These are phyloP conservation scores for Podila horticola DNA, from an alignment of 192 early-diverging fungal species.

Conservation along the genomic window DNA sequence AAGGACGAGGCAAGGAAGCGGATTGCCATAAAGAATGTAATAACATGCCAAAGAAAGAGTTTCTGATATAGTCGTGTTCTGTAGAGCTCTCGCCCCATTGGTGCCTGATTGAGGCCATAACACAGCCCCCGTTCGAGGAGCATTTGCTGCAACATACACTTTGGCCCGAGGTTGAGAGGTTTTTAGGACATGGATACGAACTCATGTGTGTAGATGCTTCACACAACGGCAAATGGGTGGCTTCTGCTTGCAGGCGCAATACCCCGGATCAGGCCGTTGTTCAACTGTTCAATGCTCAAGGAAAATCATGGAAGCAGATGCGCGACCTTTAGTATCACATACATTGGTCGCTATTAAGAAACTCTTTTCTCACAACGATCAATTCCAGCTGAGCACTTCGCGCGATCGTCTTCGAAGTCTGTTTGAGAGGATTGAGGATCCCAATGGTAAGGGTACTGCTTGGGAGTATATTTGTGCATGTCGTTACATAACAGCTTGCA, in stretches of 20 bases:
- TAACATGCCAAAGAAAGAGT: too few species aligned
- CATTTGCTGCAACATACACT: constrained; percentile 88
- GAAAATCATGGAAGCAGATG: constrained; percentile 73
- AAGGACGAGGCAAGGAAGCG: constrained; percentile 45
- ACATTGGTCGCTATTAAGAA: constrained; percentile 85
- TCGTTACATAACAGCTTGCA: too few species aligned
- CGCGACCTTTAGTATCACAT: constrained; percentile 70
- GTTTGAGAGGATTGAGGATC: constrained; percentile 65
- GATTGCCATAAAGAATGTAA: too few species aligned
- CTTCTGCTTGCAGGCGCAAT: constrained; percentile 76
- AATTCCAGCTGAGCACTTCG: constrained; percentile 79
- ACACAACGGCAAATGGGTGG: constrained; percentile 75
- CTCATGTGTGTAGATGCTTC: constrained; percentile 81
- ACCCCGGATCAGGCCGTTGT: constrained; percentile 79
- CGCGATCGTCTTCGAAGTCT: constrained; percentile 92
- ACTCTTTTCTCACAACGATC: constrained; percentile 80
- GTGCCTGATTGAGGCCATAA: constrained; percentile 65
- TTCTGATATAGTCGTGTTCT: too few species aligned
- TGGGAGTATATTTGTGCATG: background rate
- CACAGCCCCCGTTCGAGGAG: constrained; percentile 88
- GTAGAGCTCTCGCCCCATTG: constrained; percentile 68
- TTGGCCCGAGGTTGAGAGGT: constrained; percentile 96
- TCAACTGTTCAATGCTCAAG: constrained; percentile 70
- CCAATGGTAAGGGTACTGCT: constrained; percentile 28
- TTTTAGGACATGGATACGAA: constrained; percentile 97